Conservation (phyloP, 1,284 basidiomycete species). For the Tetrapyrgos nigripes region DNA sequence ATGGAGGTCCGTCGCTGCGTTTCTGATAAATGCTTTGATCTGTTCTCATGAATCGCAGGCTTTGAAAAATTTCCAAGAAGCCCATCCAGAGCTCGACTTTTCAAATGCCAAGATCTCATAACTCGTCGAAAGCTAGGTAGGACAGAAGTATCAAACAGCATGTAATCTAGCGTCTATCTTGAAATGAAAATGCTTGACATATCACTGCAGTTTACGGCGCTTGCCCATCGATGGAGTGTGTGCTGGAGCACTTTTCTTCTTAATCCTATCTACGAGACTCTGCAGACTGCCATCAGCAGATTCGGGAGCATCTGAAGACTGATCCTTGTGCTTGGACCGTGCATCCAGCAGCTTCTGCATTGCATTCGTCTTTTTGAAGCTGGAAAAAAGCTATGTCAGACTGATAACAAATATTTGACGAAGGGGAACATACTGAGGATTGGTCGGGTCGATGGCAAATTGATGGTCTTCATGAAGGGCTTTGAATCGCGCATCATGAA, state of each 20-base stretch:
- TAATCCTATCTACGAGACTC: conserved; percentile 84
- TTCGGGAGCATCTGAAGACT: conserved; percentile 18
- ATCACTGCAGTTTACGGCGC: conserved; percentile 53
- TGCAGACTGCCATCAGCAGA: conserved; percentile 49
- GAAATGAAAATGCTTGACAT: neutral
- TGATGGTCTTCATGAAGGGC: conserved; percentile 89
- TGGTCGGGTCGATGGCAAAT: conserved; percentile 95
- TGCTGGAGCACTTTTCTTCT: conserved; percentile 67
- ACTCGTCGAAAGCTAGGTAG: conserved; percentile 7
- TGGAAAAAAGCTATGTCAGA: conserved; percentile 37
- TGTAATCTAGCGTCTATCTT: conserved; percentile 1
- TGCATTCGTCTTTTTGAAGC: conserved; percentile 89
- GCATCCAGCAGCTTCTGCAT: conserved; percentile 86
- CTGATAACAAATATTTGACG: conserved; percentile 1
- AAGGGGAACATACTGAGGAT: conserved; percentile 81
- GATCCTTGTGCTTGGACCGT: conserved; percentile 61
- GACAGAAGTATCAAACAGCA: neutral
- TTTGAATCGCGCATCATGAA: conserved; percentile 89
- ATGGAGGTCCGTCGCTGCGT: conserved; percentile 66
- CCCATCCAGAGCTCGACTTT: conserved; percentile 95
- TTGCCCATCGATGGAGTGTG: conserved; percentile 51
- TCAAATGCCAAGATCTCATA: conserved; percentile 89
- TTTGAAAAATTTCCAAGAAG: conserved; percentile 87
- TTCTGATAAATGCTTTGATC: neutral
- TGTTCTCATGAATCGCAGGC: conserved; percentile 52